phyloP scores from a whole-genome alignment of 805 yeast genomes.

The Ogataea philodendri region DNA sequence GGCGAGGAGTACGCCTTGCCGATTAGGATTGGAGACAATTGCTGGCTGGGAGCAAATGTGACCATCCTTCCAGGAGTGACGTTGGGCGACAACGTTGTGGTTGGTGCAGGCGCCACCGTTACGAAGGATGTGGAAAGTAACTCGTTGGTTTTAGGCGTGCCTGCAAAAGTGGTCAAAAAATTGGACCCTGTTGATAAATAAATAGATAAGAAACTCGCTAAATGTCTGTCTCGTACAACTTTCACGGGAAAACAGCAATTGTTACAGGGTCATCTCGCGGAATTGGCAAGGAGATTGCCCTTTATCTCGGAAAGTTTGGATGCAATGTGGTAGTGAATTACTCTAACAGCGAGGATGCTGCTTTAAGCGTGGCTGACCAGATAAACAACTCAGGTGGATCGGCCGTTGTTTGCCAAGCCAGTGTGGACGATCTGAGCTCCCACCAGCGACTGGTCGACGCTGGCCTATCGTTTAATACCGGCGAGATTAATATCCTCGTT shows the following conservation, averaged over 20 bases:
- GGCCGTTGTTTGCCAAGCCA: conserved; percentile 14
- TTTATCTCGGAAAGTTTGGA: conserved; percentile 17
- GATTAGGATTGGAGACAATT: conserved; percentile 58
- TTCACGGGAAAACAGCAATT: conserved; percentile 15
- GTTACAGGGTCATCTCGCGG: conserved; percentile 25
- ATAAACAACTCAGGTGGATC: conserved; percentile 10
- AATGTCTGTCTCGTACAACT: conserved; percentile 9
- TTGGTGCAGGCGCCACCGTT: conserved; percentile 71
- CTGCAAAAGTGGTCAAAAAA: conserved; percentile 34
- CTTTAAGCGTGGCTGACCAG: conserved; percentile 9
- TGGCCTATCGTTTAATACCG: conserved; percentile 7
- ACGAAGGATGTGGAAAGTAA: conserved; percentile 53
- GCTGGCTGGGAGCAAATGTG: conserved; percentile 64
- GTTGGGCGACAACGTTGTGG: conserved; percentile 57
- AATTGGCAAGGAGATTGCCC: conserved; percentile 20
- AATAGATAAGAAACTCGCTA: not conserved
- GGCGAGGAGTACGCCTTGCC: conserved; percentile 57
- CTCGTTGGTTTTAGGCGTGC: conserved; percentile 61
- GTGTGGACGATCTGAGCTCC: conserved; percentile 2
- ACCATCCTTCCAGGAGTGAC: conserved; percentile 63
- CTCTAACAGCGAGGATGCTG: conserved; percentile 3
- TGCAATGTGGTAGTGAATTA: conserved; percentile 22
- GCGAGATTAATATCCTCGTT: conserved; percentile 39
- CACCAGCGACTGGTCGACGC: conserved; percentile 10
- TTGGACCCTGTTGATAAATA: conserved; percentile 1